Evolutionary conservation across 805 yeast genomes (phyloP), one percentile per base, ranked within the genome.

Genomic region (Torulaspora maleeae): DNA sequence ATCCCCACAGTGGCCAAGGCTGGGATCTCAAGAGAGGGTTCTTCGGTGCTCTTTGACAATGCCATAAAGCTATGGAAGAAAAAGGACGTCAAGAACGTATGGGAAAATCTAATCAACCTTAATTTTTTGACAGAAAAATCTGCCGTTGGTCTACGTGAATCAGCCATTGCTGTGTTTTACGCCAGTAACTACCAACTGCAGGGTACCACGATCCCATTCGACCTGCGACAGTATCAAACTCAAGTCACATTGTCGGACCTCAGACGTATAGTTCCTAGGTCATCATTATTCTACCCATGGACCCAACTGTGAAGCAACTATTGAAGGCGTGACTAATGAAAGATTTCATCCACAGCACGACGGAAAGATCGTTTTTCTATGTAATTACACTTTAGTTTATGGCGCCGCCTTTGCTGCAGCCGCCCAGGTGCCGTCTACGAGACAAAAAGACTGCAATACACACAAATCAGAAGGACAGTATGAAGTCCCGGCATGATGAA

Each of bases 41-140:
- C 70, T 4, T 67, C 68, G 27, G 47, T 54, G 11, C 32, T 59
- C 3, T 56, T 71, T 27, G 78, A 72, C 36, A 63, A 64, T 40
- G 57, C 67, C 27, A 51, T 72, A 49, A 79, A 82, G 54, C 58
- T 77, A 5, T 80, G 90, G 87, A 68, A 80, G 3, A 71, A 79
- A 45, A 75, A 70, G 27, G 77, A 82, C 22, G 73, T 88, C 51
- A 73, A 77, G 38, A 77, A 77, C 32, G 77, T 86, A 29, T 89
- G 96, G 96, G 93, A 86, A 52, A 68, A 75, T 1, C 61, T 89
- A 27, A 77, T 76, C 51, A 67, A 68, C n/a, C 53, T 73, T 24
- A 82, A 83, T 1, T 59, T 86, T 5, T 56, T 86, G 10, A 55
- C 73, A 4, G 80, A 76, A 43, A 69, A 68, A 28, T 63, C 71